Evolutionary conservation across 2,329 filamentous ascomycete species (phyloP), one percentile per base, ranked within the genome.

Genomic region (Paracorniculantispora psalliotae): DNA sequence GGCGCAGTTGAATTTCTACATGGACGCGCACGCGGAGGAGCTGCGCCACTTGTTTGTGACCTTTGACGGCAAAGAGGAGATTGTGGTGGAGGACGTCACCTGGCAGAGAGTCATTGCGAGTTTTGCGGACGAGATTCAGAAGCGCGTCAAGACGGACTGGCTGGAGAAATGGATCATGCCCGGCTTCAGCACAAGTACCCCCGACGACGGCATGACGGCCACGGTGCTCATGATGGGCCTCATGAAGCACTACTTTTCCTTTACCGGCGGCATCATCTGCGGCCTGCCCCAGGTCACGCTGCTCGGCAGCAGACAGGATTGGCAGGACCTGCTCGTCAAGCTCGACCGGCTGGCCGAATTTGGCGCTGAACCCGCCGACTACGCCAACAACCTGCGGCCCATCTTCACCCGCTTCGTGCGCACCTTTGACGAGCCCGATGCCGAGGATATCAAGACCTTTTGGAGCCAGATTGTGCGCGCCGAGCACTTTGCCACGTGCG

Each of bases 1-100:
- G 4, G 71, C 72, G 0, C 80, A 83, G 67, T 68, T 83, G 50
- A 79, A 77, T 64, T 74, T 78, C 56, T 83, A 77, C 66, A 76
- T 82, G 69, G 73, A 76, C 30, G 68, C 68, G 0, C 72, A 83
- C 61, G 73, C 77, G 6, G 78, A 82, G 52, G 70, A 76, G 6
- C 54, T 82, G 0, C 70, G 79, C 2, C 64, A 69, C 5, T 57
- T 76, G 15, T 82, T 82, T 61, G 79, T 82, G 8, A 63, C 72
- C 7, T 77, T 80, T 56, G 58, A 72, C 12, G 78, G 73, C 0
- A 70, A 76, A 59, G 67, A 78, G 59, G 70, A 75, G 25, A 75
- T 83, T 23, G 50, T 63, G 1, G 69, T 74, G 1, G 56, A 61
- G 15, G 65, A 62, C 0, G 47, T 60, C 2, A 63, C 62, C 0